phyloP scores from a whole-genome alignment of 768 basidiomycete genomes.

The Pleurotus djamor region DNA sequence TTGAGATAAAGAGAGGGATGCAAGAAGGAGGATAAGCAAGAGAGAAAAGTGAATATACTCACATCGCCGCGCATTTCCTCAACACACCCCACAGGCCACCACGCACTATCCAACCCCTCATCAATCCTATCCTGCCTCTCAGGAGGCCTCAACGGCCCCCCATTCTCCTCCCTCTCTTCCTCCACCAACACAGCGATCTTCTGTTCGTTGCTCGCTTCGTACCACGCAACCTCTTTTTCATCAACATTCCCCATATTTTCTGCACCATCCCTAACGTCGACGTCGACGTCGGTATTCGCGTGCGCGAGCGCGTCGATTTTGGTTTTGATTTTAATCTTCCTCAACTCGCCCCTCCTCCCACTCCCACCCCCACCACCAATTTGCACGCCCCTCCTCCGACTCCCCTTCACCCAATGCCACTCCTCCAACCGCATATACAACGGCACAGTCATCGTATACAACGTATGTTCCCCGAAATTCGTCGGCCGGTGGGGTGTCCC shows the following conservation, averaged over 20 bases:
- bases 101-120: conserved; percentile 36
- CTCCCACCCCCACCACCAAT: too few relatives aligned
- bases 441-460: conserved; percentile 36
- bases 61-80: conserved; percentile 10
- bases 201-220: neutral
- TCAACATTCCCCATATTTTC: too few relatives aligned
- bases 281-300: neutral
- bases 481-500: conserved; percentile 17
- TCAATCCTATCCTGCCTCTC: conserved; percentile 16
- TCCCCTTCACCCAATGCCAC: conserved; percentile 31
- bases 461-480: conserved; percentile 21
- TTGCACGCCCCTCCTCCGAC: neutral
- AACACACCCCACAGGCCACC: conserved; percentile 29
- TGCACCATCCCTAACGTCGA: too few relatives aligned
- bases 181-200: neutral
- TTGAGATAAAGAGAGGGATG: neutral
- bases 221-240: neutral
- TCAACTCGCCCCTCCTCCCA: neutral
- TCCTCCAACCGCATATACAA: conserved; percentile 61
- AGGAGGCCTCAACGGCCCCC: neutral
- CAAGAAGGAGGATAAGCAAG: neutral
- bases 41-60: neutral
- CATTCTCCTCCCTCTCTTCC: conserved; percentile 21
- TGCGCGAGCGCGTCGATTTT: neutral
- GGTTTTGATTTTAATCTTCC: neutral